These are phyloP conservation scores for Nissolia schottii DNA, from an alignment of 306 rosid genomes.

Conservation along the genomic window DNA sequence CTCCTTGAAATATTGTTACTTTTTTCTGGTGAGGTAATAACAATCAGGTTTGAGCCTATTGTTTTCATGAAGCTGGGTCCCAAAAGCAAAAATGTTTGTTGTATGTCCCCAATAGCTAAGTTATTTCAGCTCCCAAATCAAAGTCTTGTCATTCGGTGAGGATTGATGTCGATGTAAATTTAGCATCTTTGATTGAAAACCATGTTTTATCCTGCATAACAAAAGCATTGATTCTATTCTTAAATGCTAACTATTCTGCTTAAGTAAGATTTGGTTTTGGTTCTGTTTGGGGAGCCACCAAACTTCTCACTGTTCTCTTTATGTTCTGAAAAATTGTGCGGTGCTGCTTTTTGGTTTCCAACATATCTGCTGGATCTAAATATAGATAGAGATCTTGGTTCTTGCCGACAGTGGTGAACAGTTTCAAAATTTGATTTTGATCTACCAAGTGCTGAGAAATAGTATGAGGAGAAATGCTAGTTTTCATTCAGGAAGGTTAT, in stretches of 20 bases:
- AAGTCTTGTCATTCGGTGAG: constrained; percentile 24
- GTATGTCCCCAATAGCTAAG: constrained; percentile 6
- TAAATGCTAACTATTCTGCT: constrained; percentile 19
- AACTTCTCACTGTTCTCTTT: background rate
- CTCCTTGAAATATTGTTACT: constrained; percentile 33
- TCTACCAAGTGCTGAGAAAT: background rate
- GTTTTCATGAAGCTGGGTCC: constrained; percentile 32
- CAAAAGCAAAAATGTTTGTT: constrained; percentile 14
- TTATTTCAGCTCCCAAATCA: constrained; percentile 28
- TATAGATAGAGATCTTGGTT: constrained; percentile 27
- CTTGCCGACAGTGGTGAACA: background rate
- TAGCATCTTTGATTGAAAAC: constrained; percentile 30
- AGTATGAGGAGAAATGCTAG: constrained; percentile 84
- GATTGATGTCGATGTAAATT: constrained; percentile 27
- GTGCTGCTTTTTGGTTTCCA: constrained; percentile 26
- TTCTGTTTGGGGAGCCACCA: constrained; percentile 19
- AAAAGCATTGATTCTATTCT: constrained; percentile 1
- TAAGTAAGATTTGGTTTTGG: constrained; percentile 27
- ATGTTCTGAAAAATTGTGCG: constrained; percentile 26
- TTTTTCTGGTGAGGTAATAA: constrained; percentile 25
- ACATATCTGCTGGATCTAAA: constrained; percentile 20
- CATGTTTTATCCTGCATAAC: constrained; percentile 31
- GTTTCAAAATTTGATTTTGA: constrained; percentile 18
- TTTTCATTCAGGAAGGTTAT: constrained; percentile 70
- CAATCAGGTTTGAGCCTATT: constrained; percentile 19